Evolutionary conservation across 106 monocot species (phyloP).

Genomic region (Triglochin maritima): DNA sequence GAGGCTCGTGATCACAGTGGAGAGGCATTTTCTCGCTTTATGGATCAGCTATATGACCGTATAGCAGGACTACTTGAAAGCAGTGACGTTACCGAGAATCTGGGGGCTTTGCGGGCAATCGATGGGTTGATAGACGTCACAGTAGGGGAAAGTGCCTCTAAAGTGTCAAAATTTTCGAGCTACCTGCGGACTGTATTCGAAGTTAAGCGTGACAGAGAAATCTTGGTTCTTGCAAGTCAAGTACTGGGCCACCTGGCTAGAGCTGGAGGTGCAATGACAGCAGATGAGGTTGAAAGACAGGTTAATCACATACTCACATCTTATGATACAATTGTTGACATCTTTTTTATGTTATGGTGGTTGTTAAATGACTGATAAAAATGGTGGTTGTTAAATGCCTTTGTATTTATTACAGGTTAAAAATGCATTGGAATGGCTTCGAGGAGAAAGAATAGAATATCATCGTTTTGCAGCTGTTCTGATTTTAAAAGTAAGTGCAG

Average conservation of each 20-base stretch:
- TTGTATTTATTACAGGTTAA: constrained; percentile 44
- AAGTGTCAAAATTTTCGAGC: constrained; percentile 78
- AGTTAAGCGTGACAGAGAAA: constrained; percentile 70
- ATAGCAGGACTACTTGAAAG: constrained; percentile 61
- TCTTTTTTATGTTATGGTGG: too few species aligned
- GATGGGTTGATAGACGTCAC: constrained; percentile 77
- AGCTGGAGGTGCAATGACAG: constrained; percentile 96
- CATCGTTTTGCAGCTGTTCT: constrained; percentile 93
- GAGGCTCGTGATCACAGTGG: constrained; percentile 72
- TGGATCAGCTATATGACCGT: constrained; percentile 94
- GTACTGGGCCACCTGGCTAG: constrained; percentile 90
- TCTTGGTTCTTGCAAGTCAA: constrained; percentile 71
- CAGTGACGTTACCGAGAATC: constrained; percentile 68
- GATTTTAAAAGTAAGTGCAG: constrained; percentile 76
- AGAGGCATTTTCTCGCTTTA: constrained; percentile 84
- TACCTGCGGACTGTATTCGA: constrained; percentile 83
- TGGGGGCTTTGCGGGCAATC: constrained; percentile 77
- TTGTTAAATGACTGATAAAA: too few species aligned
- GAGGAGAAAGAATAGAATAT: constrained; percentile 74
- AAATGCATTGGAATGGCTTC: constrained; percentile 92
- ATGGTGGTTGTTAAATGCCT: neutral
- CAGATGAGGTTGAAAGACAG: constrained; percentile 81
- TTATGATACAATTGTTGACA: too few species aligned
- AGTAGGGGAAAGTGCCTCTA: constrained; percentile 82
- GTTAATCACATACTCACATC: constrained; percentile 15